Evolutionary conservation across 176 grass and related monocot species (phyloP).

Genomic region (Phyllostachys edulis): DNA sequence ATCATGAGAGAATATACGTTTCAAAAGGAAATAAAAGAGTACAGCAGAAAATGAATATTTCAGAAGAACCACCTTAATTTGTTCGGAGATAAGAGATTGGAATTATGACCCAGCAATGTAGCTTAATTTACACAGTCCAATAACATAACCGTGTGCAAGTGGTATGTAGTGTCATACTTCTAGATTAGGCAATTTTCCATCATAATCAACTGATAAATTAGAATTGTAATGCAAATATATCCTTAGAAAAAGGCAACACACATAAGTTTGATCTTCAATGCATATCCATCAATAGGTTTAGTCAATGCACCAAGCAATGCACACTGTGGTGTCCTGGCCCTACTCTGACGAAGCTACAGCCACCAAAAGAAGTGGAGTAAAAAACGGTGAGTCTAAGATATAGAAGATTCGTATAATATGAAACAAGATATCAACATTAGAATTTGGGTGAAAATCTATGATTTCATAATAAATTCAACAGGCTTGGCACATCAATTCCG

Average conservation of each 20-base stretch:
- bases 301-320: conserved; percentile 67
- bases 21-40: no score
- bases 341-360: conserved; percentile 66
- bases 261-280: conserved; percentile 53
- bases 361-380: no score
- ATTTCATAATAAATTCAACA: neutral
- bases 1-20: no score
- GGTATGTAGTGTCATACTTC: neutral
- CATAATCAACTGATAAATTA: neutral
- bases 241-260: neutral
- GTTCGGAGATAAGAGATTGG: no score
- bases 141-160: neutral
- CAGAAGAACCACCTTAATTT: no score
- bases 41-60: no score
- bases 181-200: neutral
- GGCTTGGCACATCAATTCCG: neutral
- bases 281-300: conserved; percentile 65
- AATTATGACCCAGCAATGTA: no score
- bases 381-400: no score
- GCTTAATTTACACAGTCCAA: neutral
- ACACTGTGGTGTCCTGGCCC: conserved; percentile 84
- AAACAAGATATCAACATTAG: no score
- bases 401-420: no score
- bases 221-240: neutral
- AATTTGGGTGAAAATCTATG: neutral